phyloP scores from a whole-genome alignment of 2,329 filamentous ascomycete species.

The Fusarium goolgardi region DNA sequence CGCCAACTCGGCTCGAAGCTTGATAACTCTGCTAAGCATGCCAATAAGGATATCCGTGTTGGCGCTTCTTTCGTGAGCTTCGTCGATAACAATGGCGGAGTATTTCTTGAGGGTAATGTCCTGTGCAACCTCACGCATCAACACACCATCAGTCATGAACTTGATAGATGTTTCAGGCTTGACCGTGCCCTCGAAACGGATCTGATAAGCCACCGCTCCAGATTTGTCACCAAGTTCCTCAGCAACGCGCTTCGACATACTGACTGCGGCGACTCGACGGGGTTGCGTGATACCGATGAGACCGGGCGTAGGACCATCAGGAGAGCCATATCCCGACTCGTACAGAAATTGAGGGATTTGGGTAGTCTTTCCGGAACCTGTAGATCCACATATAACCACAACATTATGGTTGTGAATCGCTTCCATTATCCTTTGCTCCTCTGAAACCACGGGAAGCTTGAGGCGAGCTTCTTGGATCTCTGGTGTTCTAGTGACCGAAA shows the following conservation, averaged over 20 bases:
- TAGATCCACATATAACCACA: slow-evolving; percentile 92
- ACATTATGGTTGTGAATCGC: slow-evolving; percentile 91
- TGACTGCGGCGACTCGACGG: slow-evolving; percentile 92
- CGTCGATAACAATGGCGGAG: slow-evolving; percentile 93
- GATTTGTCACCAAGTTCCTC: slow-evolving; percentile 84
- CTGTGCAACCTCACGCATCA: slow-evolving; percentile 89
- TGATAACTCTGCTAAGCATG: slow-evolving; percentile 93
- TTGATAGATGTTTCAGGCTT: slow-evolving; percentile 88
- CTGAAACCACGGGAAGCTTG: slow-evolving; percentile 87
- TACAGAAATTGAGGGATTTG: slow-evolving; percentile 97
- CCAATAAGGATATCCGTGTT: slow-evolving; percentile 99
- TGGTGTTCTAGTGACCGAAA: slow-evolving; percentile 74
- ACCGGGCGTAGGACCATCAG: slow-evolving; percentile 82
- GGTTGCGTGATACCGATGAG: slow-evolving; percentile 97
- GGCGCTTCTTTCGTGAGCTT: slow-evolving; percentile 95
- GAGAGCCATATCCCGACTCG: slow-evolving; percentile 89
- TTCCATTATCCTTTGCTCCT: slow-evolving; percentile 98
- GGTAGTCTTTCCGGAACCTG: slow-evolving; percentile 97
- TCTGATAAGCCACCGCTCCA: slow-evolving; percentile 88
- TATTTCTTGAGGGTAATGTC: slow-evolving; percentile 92
- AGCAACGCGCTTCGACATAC: slow-evolving; percentile 92
- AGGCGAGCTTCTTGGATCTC: slow-evolving; percentile 83
- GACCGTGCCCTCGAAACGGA: slow-evolving; percentile 90
- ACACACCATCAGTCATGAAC: slow-evolving; percentile 98
- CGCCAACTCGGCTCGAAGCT: slow-evolving; percentile 79